Conservation (phyloP, 768 basidiomycete genomes). For the Mycena albidolilacea region DNA sequence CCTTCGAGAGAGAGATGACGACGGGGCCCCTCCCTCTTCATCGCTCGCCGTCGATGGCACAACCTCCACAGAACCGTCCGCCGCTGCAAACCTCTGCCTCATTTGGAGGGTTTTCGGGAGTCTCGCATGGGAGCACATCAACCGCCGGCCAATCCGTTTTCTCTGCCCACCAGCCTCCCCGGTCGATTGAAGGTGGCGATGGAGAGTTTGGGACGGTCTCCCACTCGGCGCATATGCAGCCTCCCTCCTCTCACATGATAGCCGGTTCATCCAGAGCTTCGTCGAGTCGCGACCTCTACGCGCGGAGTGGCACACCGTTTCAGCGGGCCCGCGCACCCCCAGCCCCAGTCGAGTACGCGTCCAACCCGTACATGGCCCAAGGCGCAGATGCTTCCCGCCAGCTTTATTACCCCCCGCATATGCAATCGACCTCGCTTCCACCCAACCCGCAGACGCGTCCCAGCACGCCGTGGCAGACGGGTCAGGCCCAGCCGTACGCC, state of each 20-base stretch:
- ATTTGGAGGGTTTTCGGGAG: not conserved
- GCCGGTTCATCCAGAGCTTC: not conserved
- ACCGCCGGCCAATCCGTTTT: not conserved
- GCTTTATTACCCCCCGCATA: not conserved
- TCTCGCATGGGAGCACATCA: not conserved
- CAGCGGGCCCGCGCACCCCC: not conserved
- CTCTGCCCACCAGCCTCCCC: not conserved
- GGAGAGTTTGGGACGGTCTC: not conserved
- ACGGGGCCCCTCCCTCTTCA: not conserved
- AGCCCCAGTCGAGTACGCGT: not conserved
- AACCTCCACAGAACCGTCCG: not conserved
- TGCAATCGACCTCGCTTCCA: not conserved
- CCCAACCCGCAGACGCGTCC: not conserved
- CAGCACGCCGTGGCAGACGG: not conserved
- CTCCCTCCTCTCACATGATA: not conserved
- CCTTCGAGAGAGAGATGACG: not conserved
- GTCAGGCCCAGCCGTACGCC: not conserved
- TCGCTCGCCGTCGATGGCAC: constrained; percentile 9
- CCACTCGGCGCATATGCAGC: not conserved
- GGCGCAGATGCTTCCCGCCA: not conserved
- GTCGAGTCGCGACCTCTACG: not conserved
- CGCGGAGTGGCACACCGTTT: not conserved
- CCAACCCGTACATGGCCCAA: not conserved
- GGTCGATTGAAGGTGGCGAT: not conserved
- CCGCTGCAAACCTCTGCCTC: constrained; percentile 5